A percentile compares a stretch with the other conserved stretches of the same genome.
These are phyloP conservation scores for Pichia heedii DNA, from an alignment of 805 yeast species.

Conservation along the genomic window DNA sequence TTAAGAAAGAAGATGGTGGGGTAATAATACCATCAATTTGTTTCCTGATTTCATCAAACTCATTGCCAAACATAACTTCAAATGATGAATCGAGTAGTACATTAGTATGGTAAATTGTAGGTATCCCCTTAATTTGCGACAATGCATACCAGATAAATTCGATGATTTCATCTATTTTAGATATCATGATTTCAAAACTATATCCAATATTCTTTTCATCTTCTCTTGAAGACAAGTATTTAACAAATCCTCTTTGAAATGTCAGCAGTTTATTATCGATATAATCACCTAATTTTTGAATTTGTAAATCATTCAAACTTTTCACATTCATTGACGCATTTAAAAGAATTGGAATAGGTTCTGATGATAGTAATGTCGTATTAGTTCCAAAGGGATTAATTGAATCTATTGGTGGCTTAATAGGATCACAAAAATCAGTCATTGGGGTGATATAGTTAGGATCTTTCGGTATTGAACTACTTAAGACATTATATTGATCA, in stretches of 20 bases:
- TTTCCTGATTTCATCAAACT: not conserved
- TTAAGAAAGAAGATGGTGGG: not conserved
- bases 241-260: constrained; percentile 46
- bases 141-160: constrained; percentile 59
- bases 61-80: not conserved
- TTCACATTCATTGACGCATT: not conserved
- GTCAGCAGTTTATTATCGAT: constrained; percentile 45
- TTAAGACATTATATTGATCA: not conserved
- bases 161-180: constrained; percentile 39
- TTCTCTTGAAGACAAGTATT: constrained; percentile 25
- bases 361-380: constrained; percentile 16
- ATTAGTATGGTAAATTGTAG: constrained; percentile 21
- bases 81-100: constrained; percentile 3
- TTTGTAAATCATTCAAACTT: constrained; percentile 39
- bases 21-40: not conserved
- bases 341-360: constrained; percentile 15
- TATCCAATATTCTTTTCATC: constrained; percentile 13
- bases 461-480: constrained; percentile 1
- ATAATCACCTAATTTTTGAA: constrained; percentile 44
- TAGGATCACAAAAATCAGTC: constrained; percentile 15
- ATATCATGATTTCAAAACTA: constrained; percentile 28
- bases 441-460: constrained; percentile 5
- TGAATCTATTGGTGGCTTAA: constrained; percentile 15
- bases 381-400: constrained; percentile 26
- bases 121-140: constrained; percentile 23